A percentile compares a stretch with the other conserved stretches of the same genome.
Conservation (phyloP, 2,329 filamentous ascomycete species). For the Calonectria naviculata region DNA sequence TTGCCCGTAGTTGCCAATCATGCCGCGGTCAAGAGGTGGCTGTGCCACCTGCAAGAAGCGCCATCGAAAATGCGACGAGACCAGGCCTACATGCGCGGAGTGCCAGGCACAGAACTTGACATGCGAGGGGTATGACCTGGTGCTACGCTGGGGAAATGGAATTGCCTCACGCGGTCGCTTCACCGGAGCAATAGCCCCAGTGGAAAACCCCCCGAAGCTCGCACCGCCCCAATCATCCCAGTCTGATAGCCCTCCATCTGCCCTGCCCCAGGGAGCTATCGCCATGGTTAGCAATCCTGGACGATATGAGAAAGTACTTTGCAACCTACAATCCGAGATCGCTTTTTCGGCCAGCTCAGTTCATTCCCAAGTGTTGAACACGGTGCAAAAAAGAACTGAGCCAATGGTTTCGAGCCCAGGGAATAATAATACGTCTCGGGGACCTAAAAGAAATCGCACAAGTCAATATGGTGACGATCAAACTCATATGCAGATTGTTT, state of each 20-base stretch:
- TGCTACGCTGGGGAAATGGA: slow-evolving; percentile 28
- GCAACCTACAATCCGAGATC: no score
- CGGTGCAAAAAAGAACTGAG: background rate
- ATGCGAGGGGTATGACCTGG: slow-evolving; percentile 28
- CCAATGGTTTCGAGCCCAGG: background rate
- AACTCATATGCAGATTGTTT: background rate
- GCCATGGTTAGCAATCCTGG: background rate
- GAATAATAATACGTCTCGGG: background rate
- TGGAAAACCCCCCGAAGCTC: slow-evolving; percentile 19
- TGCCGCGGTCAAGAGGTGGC: slow-evolving; percentile 31
- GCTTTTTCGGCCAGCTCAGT: background rate
- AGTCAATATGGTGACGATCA: background rate
- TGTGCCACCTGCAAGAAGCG: slow-evolving; percentile 33
- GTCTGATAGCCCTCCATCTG: background rate
- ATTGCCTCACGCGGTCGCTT: slow-evolving; percentile 27
- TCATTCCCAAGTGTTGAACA: background rate
- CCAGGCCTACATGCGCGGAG: slow-evolving; percentile 22
- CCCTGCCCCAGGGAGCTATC: background rate
- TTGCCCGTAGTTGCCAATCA: background rate
- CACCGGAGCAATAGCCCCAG: slow-evolving; percentile 21
- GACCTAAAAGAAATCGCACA: background rate
- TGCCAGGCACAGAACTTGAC: slow-evolving; percentile 21
- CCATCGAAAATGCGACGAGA: slow-evolving; percentile 36
- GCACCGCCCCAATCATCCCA: background rate
- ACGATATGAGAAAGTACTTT: no score